These are phyloP conservation scores for Piloderma croceum DNA, from an alignment of 768 basidiomycete species.

Conservation along the genomic window DNA sequence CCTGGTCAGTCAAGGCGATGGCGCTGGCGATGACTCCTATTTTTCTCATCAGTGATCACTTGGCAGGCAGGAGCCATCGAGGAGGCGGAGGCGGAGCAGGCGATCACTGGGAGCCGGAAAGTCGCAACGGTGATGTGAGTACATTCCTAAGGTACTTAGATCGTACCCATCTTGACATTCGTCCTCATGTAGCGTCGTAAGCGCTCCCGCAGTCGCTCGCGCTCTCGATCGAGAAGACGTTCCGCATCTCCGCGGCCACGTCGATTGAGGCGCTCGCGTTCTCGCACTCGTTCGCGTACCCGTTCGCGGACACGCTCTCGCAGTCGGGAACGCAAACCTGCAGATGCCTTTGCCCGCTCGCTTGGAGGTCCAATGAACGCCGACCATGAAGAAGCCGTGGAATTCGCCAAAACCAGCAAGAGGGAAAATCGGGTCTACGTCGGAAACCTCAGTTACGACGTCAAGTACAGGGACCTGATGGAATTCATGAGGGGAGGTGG, in stretches of 20 bases:
- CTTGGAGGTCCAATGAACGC: slow-evolving; percentile 89
- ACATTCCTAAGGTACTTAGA: no score
- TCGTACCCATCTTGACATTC: no score
- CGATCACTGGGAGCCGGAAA: slow-evolving; percentile 86
- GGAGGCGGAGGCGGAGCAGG: slow-evolving; percentile 38
- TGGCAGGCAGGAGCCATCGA: slow-evolving; percentile 41
- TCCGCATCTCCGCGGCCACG: slow-evolving; percentile 62
- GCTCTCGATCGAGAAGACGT: slow-evolving; percentile 67
- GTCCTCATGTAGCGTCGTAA: slow-evolving; percentile 73
- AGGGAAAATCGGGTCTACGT: slow-evolving; percentile 98
- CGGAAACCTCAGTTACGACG: slow-evolving; percentile 97
- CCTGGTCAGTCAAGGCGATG: slow-evolving; percentile 46
- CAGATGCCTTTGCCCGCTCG: slow-evolving; percentile 69
- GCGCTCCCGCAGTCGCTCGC: slow-evolving; percentile 61
- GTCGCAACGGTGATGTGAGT: slow-evolving; percentile 68
- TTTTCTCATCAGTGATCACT: slow-evolving; percentile 4
- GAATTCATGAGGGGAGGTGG: slow-evolving; percentile 99
- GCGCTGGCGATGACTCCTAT: slow-evolving; percentile 39
- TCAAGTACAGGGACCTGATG: slow-evolving; percentile 98
- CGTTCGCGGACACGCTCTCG: slow-evolving; percentile 45
- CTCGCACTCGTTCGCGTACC: slow-evolving; percentile 57
- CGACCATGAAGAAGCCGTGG: slow-evolving; percentile 87
- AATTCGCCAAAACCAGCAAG: slow-evolving; percentile 94
- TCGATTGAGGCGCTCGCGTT: slow-evolving; percentile 50
- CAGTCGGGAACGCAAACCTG: slow-evolving; percentile 54